Percentiles rank a stretch among this genome's conserved stretches.
These are phyloP conservation scores for Ceratocystis eucalypticola DNA, from an alignment of 2,329 filamentous ascomycete genomes.

Conservation along the genomic window DNA sequence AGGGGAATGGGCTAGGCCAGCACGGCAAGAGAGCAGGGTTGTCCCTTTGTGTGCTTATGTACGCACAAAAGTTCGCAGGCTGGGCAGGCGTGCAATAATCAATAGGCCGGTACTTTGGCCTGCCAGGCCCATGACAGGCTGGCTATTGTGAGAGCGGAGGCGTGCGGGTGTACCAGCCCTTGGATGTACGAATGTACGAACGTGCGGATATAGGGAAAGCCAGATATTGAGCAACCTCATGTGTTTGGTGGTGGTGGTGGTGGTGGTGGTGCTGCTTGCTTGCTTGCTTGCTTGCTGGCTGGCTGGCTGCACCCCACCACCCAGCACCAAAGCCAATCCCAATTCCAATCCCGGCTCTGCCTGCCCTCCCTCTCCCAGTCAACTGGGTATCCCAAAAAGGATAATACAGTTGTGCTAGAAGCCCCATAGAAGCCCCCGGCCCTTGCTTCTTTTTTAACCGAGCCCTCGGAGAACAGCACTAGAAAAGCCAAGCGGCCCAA, in stretches of 20 bases:
- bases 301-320: neutral
- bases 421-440: neutral
- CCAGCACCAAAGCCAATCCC: neutral
- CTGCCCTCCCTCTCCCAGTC: neutral
- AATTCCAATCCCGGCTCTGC: neutral
- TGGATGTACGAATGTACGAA: no score
- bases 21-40: no score
- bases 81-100: neutral
- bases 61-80: neutral
- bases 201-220: no score
- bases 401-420: slow-evolving; percentile 10
- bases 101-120: neutral
- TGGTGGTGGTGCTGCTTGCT: neutral
- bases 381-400: neutral
- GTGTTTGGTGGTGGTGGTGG: neutral
- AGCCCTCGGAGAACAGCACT: neutral
- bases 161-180: no score
- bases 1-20: no score
- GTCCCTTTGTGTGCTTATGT: neutral
- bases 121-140: no score
- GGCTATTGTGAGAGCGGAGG: no score
- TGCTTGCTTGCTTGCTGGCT: neutral
- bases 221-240: neutral
- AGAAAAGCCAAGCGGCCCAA: neutral
- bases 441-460: neutral